A percentile compares a stretch with the other conserved stretches of the same genome.
Conservation (phyloP, 2,329 filamentous ascomycete genomes). For the Gremmenia infestans region DNA sequence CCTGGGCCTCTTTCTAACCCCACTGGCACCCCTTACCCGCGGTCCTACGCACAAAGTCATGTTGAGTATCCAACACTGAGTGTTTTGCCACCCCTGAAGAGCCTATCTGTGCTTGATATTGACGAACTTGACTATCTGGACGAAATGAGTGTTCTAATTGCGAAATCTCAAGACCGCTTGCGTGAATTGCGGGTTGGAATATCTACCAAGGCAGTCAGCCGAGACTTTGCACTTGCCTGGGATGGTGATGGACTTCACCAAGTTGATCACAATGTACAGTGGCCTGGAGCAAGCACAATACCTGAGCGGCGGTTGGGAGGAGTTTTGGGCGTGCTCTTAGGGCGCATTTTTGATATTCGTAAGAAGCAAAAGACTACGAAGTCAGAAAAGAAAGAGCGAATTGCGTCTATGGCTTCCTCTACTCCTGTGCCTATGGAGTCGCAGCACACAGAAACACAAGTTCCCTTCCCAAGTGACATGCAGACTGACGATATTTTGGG, state of each 20-base stretch:
- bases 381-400: conserved; percentile 21
- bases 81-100: conserved; percentile 68
- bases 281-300: conserved; percentile 52
- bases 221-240: conserved; percentile 57
- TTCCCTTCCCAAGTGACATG: conserved; percentile 6
- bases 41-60: conserved; percentile 47
- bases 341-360: conserved; percentile 59
- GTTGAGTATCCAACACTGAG: conserved; percentile 80
- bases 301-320: conserved; percentile 62
- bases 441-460: conserved; percentile 7
- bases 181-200: conserved; percentile 72
- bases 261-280: conserved; percentile 53
- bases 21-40: conserved; percentile 17
- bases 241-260: conserved; percentile 58
- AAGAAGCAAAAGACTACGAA: conserved; percentile 26
- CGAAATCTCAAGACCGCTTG: conserved; percentile 60
- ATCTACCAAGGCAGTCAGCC: conserved; percentile 42
- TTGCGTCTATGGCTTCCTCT: conserved; percentile 11
- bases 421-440: conserved; percentile 10
- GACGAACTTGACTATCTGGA: conserved; percentile 80
- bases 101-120: conserved; percentile 72
- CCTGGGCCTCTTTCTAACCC: conserved; percentile 16
- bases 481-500: conserved; percentile 14
- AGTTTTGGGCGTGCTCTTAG: conserved; percentile 63
- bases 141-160: conserved; percentile 74